Conservation (phyloP, 495 filamentous ascomycete species). For the Mycothermus thermophilus region DNA sequence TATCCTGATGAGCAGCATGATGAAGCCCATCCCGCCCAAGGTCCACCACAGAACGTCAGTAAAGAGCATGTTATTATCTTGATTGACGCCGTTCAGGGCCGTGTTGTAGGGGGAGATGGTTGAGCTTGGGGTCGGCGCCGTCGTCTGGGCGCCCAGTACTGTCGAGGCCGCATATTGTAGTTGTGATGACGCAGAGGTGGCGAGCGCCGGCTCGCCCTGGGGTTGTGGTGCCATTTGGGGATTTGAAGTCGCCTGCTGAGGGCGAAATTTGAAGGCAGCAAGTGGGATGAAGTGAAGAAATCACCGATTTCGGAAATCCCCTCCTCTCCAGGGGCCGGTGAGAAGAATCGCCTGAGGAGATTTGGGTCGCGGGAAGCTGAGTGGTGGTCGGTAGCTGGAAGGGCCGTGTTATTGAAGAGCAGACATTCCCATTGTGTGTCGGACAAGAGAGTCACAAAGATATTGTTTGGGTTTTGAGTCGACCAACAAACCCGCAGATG, state of each 20-base stretch:
- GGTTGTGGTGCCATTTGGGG: background rate
- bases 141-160: background rate
- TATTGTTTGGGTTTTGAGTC: constrained; percentile 3
- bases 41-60: constrained; percentile 36
- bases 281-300: too few species aligned
- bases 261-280: too few species aligned
- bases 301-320: too few species aligned
- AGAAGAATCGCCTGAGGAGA: too few species aligned
- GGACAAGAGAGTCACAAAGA: too few species aligned
- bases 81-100: constrained; percentile 39
- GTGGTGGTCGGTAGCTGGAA: background rate
- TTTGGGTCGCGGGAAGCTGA: too few species aligned
- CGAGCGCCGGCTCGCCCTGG: background rate
- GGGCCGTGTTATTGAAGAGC: constrained; percentile 3
- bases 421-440: constrained; percentile 7
- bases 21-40: constrained; percentile 31
- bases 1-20: constrained; percentile 32
- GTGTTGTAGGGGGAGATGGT: constrained; percentile 36
- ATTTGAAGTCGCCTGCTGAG: background rate
- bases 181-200: constrained; percentile 6
- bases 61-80: constrained; percentile 33
- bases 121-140: constrained; percentile 10
- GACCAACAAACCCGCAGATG: background rate
- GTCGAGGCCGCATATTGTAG: constrained; percentile 6
- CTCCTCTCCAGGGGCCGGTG: too few species aligned